Evolutionary conservation across 805 yeast species (phyloP), one percentile per base, ranked within the genome.

Genomic region (Starmera amethionina): DNA sequence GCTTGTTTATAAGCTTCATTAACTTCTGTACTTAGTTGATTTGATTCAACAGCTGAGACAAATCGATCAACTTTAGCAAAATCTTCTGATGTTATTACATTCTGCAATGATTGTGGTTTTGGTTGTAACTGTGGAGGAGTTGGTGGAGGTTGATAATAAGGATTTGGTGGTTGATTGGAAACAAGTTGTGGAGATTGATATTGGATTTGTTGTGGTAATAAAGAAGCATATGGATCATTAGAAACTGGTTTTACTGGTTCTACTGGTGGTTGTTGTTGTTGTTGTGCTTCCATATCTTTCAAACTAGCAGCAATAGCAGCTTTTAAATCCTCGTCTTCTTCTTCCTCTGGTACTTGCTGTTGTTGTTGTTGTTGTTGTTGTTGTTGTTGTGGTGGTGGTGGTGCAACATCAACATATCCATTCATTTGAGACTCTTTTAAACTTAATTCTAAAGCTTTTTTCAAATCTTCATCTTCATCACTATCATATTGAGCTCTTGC

Each of bases 251-350:
- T 18, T 7, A 33, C 38, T 5, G 33, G 28, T 27, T 25, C 29
- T n/a, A 39, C 30, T 16, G 39, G 42, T 9, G 35, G 36, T 28
- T 39, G 47, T n/a, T 25, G 44, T 33, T 37, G 35, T 37, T 36
- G 29, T 18, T 36, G 36, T 29, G 54, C 56, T 47, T 82, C 75
- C 55, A 82, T 69, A 43, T 89, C 97, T 40, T 70, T 71, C 45
- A 93, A 67, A 59, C 96, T 86, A 1, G 96, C 96, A 13, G 83
- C 95, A 42, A 93, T 90, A 0, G 97, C 98, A 1, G 93, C 95
- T 56, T 79, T 84, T 78, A 90, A 74, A 31, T 87, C 96, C 32
- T 82, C 90, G 53, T 88, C 95, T 14, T 81, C 84, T 15, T 82
- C 87, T 3, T 76, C 84, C 13, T 10, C 19, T 15, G 15, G 22